Evolutionary conservation across 202 grass and related monocot genomes (phyloP).

Genomic region (Panicum hallii): DNA sequence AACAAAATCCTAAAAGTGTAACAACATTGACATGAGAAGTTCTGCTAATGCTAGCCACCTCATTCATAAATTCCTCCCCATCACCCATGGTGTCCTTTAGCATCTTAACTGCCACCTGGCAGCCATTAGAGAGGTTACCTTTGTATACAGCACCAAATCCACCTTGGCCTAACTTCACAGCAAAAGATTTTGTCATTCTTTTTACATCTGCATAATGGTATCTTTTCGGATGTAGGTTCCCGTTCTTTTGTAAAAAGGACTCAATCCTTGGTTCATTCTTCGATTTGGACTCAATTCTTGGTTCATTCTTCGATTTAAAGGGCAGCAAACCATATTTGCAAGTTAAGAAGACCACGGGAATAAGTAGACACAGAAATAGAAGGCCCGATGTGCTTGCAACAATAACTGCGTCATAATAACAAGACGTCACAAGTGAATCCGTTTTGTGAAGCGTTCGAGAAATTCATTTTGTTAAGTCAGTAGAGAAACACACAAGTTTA

Average conservation of each 20-base stretch:
- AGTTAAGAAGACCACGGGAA: too few species aligned
- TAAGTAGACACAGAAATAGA: too few species aligned
- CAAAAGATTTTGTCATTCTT: slow-evolving; percentile 70
- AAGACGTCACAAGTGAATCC: too few species aligned
- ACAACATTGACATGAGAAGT: slow-evolving; percentile 22
- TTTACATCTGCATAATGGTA: slow-evolving; percentile 67
- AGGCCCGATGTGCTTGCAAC: too few species aligned
- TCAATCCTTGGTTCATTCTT: too few species aligned
- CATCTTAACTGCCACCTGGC: slow-evolving; percentile 2
- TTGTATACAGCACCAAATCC: slow-evolving; percentile 56
- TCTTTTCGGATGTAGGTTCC: slow-evolving; percentile 56
- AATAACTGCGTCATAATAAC: too few species aligned
- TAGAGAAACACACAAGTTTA: too few species aligned
- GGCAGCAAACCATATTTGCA: too few species aligned
- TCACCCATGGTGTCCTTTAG: slow-evolving; percentile 36
- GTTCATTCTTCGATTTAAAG: too few species aligned
- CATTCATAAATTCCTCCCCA: slow-evolving; percentile 44
- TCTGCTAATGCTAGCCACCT: slow-evolving; percentile 65
- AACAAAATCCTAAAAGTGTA: slow-evolving; percentile 38
- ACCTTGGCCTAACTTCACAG: slow-evolving; percentile 68
- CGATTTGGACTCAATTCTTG: too few species aligned
- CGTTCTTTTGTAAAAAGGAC: slow-evolving; percentile 59
- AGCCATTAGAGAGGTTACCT: not conserved
- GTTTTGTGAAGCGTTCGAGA: too few species aligned
- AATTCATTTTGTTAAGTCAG: too few species aligned